Conservation (phyloP, 768 basidiomycete species). For the Gloeopeniophorella convolvens region DNA sequence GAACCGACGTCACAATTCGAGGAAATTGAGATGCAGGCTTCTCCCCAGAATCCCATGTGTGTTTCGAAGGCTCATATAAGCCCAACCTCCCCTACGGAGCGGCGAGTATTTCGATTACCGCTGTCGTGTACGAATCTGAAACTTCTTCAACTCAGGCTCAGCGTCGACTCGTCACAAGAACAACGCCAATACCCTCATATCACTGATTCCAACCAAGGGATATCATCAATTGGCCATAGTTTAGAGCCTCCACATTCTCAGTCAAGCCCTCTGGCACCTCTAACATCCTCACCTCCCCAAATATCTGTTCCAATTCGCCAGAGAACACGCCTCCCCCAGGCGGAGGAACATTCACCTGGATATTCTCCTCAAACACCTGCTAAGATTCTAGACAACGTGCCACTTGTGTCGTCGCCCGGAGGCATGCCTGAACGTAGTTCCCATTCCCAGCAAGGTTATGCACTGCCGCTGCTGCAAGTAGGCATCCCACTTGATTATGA, state of each 20-base stretch:
- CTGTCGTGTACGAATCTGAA: no score
- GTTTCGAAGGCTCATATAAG: not conserved
- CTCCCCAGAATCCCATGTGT: not conserved
- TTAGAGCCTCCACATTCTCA: not conserved
- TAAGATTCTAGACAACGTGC: not conserved
- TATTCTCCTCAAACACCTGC: not conserved
- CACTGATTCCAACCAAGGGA: not conserved
- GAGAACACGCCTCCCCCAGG: not conserved
- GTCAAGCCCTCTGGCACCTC: conserved; percentile 11
- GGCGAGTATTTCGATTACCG: no score
- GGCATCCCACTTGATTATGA: not conserved
- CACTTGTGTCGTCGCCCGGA: not conserved
- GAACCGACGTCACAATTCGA: conserved; percentile 15
- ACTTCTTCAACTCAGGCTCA: conserved; percentile 2
- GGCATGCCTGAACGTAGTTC: not conserved
- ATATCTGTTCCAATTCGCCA: not conserved
- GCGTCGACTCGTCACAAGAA: not conserved
- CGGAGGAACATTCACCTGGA: not conserved
- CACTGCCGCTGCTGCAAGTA: not conserved
- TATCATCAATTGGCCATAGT: not conserved
- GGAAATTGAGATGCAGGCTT: conserved; percentile 4
- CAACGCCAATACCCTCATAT: not conserved
- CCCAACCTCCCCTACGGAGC: not conserved
- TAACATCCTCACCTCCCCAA: conserved; percentile 3
- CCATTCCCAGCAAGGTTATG: not conserved